Percentiles rank a stretch among this genome's conserved stretches.
Conservation (phyloP, 2,329 filamentous ascomycete species). For the Alternaria atra region DNA sequence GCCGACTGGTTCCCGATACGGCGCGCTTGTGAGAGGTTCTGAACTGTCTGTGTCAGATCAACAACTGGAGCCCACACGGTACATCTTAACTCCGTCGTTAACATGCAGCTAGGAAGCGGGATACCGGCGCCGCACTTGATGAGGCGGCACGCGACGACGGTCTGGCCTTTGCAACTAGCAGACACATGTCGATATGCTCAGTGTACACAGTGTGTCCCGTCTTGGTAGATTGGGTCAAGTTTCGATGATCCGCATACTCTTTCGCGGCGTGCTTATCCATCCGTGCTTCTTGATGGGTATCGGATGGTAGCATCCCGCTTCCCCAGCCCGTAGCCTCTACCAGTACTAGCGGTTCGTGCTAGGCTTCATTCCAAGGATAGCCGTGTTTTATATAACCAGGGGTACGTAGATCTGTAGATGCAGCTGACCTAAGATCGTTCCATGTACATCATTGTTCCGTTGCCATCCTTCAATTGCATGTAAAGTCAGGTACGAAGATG, state of each 20-base stretch:
- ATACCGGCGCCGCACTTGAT: slow-evolving; percentile 13
- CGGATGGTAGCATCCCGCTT: slow-evolving; percentile 10
- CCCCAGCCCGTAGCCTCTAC: slow-evolving; percentile 14
- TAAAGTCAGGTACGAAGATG: neutral
- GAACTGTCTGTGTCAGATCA: slow-evolving; percentile 8
- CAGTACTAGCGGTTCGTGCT: slow-evolving; percentile 1
- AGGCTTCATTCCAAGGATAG: slow-evolving; percentile 1
- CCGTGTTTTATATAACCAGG: slow-evolving; percentile 4
- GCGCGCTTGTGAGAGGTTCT: slow-evolving; percentile 9
- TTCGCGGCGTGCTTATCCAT: slow-evolving; percentile 3
- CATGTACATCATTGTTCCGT: neutral
- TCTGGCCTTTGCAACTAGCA: neutral
- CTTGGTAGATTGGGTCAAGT: neutral
- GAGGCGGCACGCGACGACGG: slow-evolving; percentile 4
- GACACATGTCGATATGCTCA: neutral
- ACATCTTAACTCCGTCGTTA: slow-evolving; percentile 9
- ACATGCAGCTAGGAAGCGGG: slow-evolving; percentile 17
- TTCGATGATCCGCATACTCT: neutral
- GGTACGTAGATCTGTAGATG: slow-evolving; percentile 4
- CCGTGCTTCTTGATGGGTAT: slow-evolving; percentile 1
- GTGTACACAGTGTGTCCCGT: neutral
- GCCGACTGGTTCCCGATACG: slow-evolving; percentile 13
- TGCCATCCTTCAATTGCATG: neutral
- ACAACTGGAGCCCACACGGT: slow-evolving; percentile 7
- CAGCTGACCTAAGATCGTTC: neutral